Conservation (phyloP, 495 filamentous ascomycete species). For the Aspergillus taichungensis region DNA sequence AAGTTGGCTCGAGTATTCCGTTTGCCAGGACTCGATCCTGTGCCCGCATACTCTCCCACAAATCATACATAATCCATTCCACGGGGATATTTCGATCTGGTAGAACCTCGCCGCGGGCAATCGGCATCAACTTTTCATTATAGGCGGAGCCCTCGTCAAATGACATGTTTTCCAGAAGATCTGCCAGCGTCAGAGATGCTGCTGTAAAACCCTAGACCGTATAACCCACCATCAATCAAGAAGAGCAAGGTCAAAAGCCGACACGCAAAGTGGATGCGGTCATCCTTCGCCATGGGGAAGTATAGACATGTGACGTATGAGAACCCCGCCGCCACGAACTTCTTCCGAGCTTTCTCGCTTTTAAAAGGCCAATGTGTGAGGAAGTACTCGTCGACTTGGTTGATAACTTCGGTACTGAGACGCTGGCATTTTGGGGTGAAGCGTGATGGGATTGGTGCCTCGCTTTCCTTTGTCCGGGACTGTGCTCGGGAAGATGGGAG, state of each 20-base stretch:
- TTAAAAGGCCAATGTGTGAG: constrained; percentile 29
- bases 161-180: constrained; percentile 33
- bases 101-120: constrained; percentile 16
- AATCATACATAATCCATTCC: constrained; percentile 28
- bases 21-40: constrained; percentile 21
- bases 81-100: constrained; percentile 25
- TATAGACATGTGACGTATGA: constrained; percentile 25
- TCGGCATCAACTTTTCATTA: constrained; percentile 27
- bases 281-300: constrained; percentile 25
- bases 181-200: background rate
- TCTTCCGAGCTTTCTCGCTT: constrained; percentile 12
- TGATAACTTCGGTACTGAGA: background rate
- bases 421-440: too few species aligned
- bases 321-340: constrained; percentile 27
- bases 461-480: too few species aligned
- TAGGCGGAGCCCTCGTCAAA: constrained; percentile 24
- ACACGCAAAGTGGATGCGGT: constrained; percentile 25
- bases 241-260: constrained; percentile 24
- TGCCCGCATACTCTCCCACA: constrained; percentile 30
- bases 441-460: too few species aligned
- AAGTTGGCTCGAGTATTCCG: constrained; percentile 22
- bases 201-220: background rate
- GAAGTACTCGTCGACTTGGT: constrained; percentile 25
- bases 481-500: too few species aligned
- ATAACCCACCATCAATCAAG: constrained; percentile 27